Evolutionary conservation across 2,329 filamentous ascomycete species (phyloP), one percentile per base, ranked within the genome.

Genomic region (Penicillium polonicum): DNA sequence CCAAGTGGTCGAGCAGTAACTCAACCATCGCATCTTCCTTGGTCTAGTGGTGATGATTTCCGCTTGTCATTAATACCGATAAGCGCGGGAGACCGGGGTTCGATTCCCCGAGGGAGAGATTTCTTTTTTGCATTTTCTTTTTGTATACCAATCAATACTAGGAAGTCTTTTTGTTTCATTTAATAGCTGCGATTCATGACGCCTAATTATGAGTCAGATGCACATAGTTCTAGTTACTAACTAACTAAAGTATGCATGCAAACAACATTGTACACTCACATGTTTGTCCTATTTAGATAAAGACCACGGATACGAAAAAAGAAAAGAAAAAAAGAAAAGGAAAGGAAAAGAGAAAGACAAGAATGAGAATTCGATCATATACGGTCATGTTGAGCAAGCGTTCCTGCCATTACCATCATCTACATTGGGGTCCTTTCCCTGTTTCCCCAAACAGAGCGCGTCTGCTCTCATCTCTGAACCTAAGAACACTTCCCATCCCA

Each of bases 31-130:
- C 29, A 60, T 66, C 62, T 66, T 66, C 64, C 64, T 66, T 68
- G 65, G 65, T 68, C 65, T 68, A 68, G 65, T 67, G 66, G 66
- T 68, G 58, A 65, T 68, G 64, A 65, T 67, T 68, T 68, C 66
- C 66, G 66, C 65, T 69, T 69, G 65, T 69, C 65, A 65, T 61
- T 50, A 61, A 65, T 5, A 61, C 59, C 49, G 63, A 64, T 61
- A 68, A 66, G 65, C 68, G 67, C 68, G 69, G 69, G 68, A 70
- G 68, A 71, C 69, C 69, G 67, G 69, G 69, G 68, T 71, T 71
- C 69, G 66, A 71, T 70, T 71, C 66, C 68, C 68, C 68, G 67
- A 70, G 66, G 64, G 66, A 69, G 65, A 68, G 65, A 48, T 62
- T 52, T 45, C 44, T 9, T 61, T 65, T 65, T 42, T 49, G 15